Conservation (phyloP, 257 asterid species). For the Nicotiana tabacum region DNA sequence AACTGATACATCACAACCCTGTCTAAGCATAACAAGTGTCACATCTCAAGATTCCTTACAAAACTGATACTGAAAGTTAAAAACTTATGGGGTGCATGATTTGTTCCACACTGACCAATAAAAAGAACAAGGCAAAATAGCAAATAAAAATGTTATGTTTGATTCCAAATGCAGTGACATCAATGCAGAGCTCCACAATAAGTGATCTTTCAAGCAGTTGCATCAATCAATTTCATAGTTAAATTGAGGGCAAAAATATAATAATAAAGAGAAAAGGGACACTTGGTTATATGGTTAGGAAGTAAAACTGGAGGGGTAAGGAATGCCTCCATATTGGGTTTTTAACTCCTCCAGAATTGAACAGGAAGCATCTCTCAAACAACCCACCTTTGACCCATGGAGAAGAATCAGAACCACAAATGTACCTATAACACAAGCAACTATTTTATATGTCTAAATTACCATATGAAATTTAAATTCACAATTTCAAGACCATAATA, state of each 20-base stretch:
- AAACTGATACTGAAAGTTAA: not conserved
- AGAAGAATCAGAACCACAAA: not conserved
- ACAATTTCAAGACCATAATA: not conserved
- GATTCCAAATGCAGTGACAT: not conserved
- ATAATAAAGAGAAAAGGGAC: not conserved
- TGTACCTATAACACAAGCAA: not conserved
- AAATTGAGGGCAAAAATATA: not conserved
- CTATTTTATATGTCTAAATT: not conserved
- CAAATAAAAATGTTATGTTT: not conserved
- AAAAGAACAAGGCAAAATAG: not conserved
- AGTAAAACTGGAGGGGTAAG: not conserved
- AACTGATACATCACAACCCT: conserved; percentile 75
- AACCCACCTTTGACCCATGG: not conserved
- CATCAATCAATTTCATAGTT: not conserved
- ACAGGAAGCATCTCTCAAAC: not conserved
- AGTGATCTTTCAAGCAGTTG: not conserved
- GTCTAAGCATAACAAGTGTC: conserved; percentile 44
- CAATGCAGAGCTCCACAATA: not conserved
- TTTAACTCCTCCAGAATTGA: not conserved
- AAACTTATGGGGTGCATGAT: not conserved
- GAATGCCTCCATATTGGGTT: not conserved
- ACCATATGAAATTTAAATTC: not conserved
- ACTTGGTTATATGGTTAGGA: not conserved
- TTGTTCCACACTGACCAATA: not conserved
- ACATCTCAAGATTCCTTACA: conserved; percentile 28